These are phyloP conservation scores for Plasmopara halstedii DNA, from an alignment of 352 stramenopile species.

Conservation along the genomic window DNA sequence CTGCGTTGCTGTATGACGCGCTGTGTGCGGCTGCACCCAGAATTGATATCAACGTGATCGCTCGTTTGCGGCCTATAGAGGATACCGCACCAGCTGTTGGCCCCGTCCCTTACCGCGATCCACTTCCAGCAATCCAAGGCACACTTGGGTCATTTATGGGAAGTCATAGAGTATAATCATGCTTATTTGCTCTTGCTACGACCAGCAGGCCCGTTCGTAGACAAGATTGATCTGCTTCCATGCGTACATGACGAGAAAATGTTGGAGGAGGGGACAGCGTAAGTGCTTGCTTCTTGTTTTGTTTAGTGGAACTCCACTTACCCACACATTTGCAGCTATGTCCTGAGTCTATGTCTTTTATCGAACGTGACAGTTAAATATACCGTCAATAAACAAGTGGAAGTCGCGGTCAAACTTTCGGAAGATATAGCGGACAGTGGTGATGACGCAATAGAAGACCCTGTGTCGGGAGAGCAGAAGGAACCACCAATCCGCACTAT, in stretches of 20 bases:
- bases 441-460: too few species aligned
- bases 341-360: conserved; percentile 54
- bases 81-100: conserved; percentile 7
- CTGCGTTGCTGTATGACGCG: conserved; percentile 15
- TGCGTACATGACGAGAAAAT: conserved; percentile 41
- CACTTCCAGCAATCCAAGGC: conserved; percentile 36
- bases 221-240: conserved; percentile 14
- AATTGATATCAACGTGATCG: conserved; percentile 55
- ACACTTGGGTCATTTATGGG: conserved; percentile 3
- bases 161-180: background rate
- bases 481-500: conserved; percentile 32
- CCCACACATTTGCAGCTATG: conserved; percentile 23
- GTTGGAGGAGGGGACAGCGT: conserved; percentile 40
- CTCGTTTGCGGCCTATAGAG: conserved; percentile 18
- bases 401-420: conserved; percentile 23
- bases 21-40: conserved; percentile 35
- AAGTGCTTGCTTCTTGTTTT: conserved; percentile 5
- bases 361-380: conserved; percentile 52
- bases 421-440: conserved; percentile 7
- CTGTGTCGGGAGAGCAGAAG: conserved; percentile 1
- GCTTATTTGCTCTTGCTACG: background rate
- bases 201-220: conserved; percentile 33
- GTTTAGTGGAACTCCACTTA: background rate
- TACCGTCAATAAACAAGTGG: conserved; percentile 12
- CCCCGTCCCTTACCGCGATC: conserved; percentile 42